Percentiles rank a stretch among this genome's conserved stretches.
phyloP scores from a whole-genome alignment of 345 rosid genomes.

The Rhodomyrtus tomentosa region DNA sequence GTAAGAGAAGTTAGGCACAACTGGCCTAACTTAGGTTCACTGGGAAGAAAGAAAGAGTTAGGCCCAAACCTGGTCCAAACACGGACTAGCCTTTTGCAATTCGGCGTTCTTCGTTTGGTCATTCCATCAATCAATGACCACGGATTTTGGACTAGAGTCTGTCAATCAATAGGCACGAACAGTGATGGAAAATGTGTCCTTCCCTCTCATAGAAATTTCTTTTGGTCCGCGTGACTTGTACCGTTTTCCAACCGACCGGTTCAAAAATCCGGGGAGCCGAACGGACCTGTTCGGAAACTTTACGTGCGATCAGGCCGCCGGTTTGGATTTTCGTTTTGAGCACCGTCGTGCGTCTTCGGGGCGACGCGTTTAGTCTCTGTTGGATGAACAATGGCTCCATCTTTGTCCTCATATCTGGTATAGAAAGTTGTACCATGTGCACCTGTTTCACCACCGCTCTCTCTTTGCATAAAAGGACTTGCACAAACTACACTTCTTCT shows the following conservation, averaged over 20 bases:
- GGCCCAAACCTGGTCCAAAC: background rate
- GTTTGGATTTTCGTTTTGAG: background rate
- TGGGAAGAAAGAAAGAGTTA: background rate
- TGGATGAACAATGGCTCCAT: background rate
- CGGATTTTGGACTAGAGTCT: background rate
- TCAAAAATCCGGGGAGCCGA: background rate
- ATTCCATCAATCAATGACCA: background rate
- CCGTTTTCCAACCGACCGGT: background rate
- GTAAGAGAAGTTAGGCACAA: background rate
- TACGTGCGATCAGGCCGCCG: background rate
- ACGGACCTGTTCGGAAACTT: background rate
- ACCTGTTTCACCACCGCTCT: background rate
- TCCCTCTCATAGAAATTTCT: background rate
- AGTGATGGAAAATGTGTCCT: background rate
- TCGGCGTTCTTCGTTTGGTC: background rate
- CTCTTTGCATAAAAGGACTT: background rate
- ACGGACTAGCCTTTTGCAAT: background rate
- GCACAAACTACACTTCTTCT: background rate
- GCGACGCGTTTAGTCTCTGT: background rate
- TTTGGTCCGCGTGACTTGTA: background rate
- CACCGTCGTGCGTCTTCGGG: background rate
- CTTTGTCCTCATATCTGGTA: background rate
- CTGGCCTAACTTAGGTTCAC: background rate
- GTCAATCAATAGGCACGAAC: background rate
- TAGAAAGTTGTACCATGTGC: background rate